phyloP scores from a whole-genome alignment of 202 grass and related monocot species.

The Panicum hallii region DNA sequence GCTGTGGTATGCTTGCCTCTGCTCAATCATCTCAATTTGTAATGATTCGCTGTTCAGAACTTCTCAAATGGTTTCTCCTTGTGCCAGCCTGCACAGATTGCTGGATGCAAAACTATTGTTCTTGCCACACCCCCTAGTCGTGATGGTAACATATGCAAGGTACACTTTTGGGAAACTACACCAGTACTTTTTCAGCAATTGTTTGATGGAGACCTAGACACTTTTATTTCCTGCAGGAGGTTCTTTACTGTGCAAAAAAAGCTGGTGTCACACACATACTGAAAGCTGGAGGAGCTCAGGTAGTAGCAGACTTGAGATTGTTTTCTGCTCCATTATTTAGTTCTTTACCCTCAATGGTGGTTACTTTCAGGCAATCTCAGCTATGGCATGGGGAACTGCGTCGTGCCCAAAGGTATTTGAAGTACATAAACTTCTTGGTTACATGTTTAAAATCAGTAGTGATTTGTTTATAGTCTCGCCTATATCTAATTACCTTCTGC shows the following conservation, averaged over 20 bases:
- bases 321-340: slow-evolving; percentile 11
- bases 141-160: slow-evolving; percentile 97
- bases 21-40: slow-evolving; percentile 6
- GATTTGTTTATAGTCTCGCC: background rate
- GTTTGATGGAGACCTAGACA: slow-evolving; percentile 8
- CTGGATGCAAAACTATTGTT: slow-evolving; percentile 89
- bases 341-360: slow-evolving; percentile 28
- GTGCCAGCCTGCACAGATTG: slow-evolving; percentile 91
- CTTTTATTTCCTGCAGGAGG: slow-evolving; percentile 61
- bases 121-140: slow-evolving; percentile 86
- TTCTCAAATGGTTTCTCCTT: slow-evolving; percentile 43
- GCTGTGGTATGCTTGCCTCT: slow-evolving; percentile 71
- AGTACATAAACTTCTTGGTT: background rate
- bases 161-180: slow-evolving; percentile 37
- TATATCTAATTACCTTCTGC: background rate
- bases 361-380: slow-evolving; percentile 80
- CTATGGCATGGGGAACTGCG: slow-evolving; percentile 94
- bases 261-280: slow-evolving; percentile 92
- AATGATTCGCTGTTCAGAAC: slow-evolving; percentile 22
- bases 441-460: background rate
- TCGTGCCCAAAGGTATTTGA: slow-evolving; percentile 92
- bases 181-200: background rate
- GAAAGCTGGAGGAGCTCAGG: slow-evolving; percentile 98
- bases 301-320: slow-evolving; percentile 37
- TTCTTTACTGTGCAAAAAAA: slow-evolving; percentile 98